These are phyloP conservation scores for Leptographium lundbergii DNA, from an alignment of 2,329 filamentous ascomycete species.

Conservation along the genomic window DNA sequence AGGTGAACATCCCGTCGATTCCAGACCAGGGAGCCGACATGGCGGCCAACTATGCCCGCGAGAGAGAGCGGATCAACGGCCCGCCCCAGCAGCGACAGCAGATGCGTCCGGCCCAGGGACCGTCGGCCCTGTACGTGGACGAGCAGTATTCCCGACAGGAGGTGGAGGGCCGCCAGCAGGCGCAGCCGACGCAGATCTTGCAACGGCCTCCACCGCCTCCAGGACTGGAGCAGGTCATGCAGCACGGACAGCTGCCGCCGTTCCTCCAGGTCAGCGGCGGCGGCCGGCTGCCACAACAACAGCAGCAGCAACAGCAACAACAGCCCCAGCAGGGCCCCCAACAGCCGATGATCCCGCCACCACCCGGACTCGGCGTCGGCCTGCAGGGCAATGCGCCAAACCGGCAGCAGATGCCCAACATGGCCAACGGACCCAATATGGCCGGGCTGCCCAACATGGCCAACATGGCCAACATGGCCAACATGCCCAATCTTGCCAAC, in stretches of 20 bases:
- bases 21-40: slow-evolving; percentile 38
- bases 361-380: slow-evolving; percentile 35
- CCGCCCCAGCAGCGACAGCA: slow-evolving; percentile 18
- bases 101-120: slow-evolving; percentile 30
- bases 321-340: slow-evolving; percentile 19
- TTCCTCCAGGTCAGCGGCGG: slow-evolving; percentile 35
- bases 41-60: slow-evolving; percentile 17
- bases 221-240: slow-evolving; percentile 46
- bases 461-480: slow-evolving; percentile 3
- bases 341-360: slow-evolving; percentile 48
- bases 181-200: slow-evolving; percentile 45
- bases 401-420: slow-evolving; percentile 32
- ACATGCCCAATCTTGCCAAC: slow-evolving; percentile 7
- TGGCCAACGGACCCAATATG: slow-evolving; percentile 17
- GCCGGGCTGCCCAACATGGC: slow-evolving; percentile 13
- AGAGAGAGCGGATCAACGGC: slow-evolving; percentile 16
- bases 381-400: slow-evolving; percentile 2
- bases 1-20: slow-evolving; percentile 31
- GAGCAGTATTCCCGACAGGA: slow-evolving; percentile 38
- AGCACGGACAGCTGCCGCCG: slow-evolving; percentile 31
- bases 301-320: slow-evolving; percentile 9
- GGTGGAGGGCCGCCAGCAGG: slow-evolving; percentile 26
- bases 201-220: slow-evolving; percentile 49
- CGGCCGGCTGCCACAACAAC: slow-evolving; percentile 24
- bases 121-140: slow-evolving; percentile 38